Conservation (phyloP, 2,329 filamentous ascomycete genomes). For the Penicillium sp. region DNA sequence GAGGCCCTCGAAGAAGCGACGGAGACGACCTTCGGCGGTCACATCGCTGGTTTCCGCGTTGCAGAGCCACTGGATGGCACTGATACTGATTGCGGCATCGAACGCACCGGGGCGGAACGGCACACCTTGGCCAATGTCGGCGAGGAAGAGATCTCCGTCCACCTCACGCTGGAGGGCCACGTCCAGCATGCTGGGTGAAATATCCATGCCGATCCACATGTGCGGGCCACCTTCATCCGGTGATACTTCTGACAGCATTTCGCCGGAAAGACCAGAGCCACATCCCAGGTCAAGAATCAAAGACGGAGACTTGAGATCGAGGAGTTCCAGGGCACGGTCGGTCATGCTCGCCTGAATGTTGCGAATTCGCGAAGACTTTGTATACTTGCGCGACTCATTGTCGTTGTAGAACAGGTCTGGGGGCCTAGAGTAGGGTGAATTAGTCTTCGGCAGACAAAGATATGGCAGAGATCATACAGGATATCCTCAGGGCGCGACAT, state of each 20-base stretch:
- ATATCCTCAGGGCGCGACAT: constrained; percentile 98
- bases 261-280: constrained; percentile 89
- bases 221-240: constrained; percentile 79
- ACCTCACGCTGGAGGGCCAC: constrained; percentile 88
- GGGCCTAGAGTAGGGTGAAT: constrained; percentile 59
- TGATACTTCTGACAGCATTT: constrained; percentile 77
- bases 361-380: constrained; percentile 90
- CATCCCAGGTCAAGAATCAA: constrained; percentile 96
- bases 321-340: constrained; percentile 84
- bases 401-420: constrained; percentile 99
- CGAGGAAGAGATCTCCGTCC: constrained; percentile 89
- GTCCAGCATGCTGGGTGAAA: constrained; percentile 94
- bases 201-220: constrained; percentile 96
- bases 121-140: constrained; percentile 92
- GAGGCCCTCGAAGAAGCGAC: constrained; percentile 87
- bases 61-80: constrained; percentile 97
- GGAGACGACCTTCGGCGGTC: constrained; percentile 72
- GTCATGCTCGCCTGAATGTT: constrained; percentile 97
- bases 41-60: constrained; percentile 91
- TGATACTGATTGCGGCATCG: constrained; percentile 93
- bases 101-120: constrained; percentile 91
- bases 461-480: constrained; percentile 59
- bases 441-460: not conserved
- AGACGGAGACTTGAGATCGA: constrained; percentile 75
- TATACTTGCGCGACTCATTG: constrained; percentile 94